phyloP scores from a whole-genome alignment of 1,284 basidiomycete species.

The Tremellales sp. region DNA sequence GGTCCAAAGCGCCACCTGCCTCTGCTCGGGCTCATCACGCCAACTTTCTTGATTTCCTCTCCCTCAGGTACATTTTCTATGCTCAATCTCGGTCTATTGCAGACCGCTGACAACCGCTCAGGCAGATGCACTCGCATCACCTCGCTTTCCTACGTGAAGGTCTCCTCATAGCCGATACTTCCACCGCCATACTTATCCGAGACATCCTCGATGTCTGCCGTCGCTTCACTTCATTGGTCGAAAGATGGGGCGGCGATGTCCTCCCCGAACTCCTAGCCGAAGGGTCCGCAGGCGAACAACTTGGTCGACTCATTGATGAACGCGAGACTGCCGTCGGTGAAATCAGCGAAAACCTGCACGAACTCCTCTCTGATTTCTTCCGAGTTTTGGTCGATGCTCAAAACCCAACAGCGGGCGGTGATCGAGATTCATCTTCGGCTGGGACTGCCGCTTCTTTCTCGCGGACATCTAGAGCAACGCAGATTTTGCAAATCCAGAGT shows the following conservation, averaged over 20 bases:
- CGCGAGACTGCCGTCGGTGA: constrained; percentile 63
- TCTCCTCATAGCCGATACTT: constrained; percentile 66
- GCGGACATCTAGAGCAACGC: constrained; percentile 15
- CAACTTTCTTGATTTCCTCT: constrained; percentile 70
- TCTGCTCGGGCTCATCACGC: constrained; percentile 12
- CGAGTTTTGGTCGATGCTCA: constrained; percentile 61
- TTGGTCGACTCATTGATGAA: constrained; percentile 67
- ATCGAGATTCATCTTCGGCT: constrained; percentile 2
- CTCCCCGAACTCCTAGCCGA: constrained; percentile 76
- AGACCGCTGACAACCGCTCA: constrained; percentile 8
- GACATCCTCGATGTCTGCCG: constrained; percentile 76
- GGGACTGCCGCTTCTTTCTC: constrained; percentile 25
- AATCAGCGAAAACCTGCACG: constrained; percentile 66
- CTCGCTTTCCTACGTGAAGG: constrained; percentile 74
- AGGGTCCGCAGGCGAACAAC: constrained; percentile 56
- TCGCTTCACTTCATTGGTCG: constrained; percentile 73
- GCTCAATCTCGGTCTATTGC: neutral
- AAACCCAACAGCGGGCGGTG: constrained; percentile 51
- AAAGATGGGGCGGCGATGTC: constrained; percentile 88
- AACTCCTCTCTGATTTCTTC: constrained; percentile 73
- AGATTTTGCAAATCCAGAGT: constrained; percentile 13
- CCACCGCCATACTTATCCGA: constrained; percentile 61
- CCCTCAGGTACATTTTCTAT: constrained; percentile 61
- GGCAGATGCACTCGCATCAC: constrained; percentile 68
- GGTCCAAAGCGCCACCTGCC: constrained; percentile 20